Evolutionary conservation across 129 eudicot species (phyloP).

Genomic region (Tanacetum coccineum): DNA sequence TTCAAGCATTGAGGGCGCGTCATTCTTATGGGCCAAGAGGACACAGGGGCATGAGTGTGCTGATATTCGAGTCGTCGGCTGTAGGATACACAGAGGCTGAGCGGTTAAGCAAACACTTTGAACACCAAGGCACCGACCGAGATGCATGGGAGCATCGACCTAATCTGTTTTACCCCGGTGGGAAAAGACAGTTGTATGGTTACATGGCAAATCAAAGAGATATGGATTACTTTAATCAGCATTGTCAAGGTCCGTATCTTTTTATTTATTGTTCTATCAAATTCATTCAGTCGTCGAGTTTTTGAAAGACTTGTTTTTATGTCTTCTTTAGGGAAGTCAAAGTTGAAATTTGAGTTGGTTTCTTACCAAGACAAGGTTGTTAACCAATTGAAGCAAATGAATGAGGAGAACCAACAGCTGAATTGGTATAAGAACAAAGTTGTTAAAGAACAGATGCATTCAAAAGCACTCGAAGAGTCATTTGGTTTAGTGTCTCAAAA

Average conservation of each 20-base stretch:
- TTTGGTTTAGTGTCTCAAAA: slow-evolving; percentile 37
- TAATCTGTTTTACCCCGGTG: slow-evolving; percentile 49
- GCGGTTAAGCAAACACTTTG: slow-evolving; percentile 70
- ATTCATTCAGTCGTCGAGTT: neutral
- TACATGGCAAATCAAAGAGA: slow-evolving; percentile 64
- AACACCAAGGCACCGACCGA: slow-evolving; percentile 46
- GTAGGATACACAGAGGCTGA: slow-evolving; percentile 78
- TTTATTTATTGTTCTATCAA: neutral
- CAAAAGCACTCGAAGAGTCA: slow-evolving; percentile 68
- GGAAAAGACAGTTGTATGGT: slow-evolving; percentile 65
- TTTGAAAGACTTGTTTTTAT: slow-evolving; percentile 12
- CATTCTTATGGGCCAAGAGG: slow-evolving; percentile 90
- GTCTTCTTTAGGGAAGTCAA: slow-evolving; percentile 50
- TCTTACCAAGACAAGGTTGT: slow-evolving; percentile 74
- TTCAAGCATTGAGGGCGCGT: slow-evolving; percentile 54
- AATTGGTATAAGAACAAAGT: slow-evolving; percentile 43
- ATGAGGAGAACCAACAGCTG: slow-evolving; percentile 76
- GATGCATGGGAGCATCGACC: slow-evolving; percentile 54
- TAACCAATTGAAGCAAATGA: slow-evolving; percentile 60
- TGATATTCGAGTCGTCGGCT: slow-evolving; percentile 72
- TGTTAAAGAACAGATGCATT: slow-evolving; percentile 44
- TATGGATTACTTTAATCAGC: slow-evolving; percentile 59
- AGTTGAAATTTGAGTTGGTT: slow-evolving; percentile 59
- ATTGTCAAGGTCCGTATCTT: slow-evolving; percentile 43
- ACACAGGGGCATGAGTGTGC: slow-evolving; percentile 75